Evolutionary conservation across 345 rosid genomes (phyloP).

Genomic region (Fremontodendron californicum): DNA sequence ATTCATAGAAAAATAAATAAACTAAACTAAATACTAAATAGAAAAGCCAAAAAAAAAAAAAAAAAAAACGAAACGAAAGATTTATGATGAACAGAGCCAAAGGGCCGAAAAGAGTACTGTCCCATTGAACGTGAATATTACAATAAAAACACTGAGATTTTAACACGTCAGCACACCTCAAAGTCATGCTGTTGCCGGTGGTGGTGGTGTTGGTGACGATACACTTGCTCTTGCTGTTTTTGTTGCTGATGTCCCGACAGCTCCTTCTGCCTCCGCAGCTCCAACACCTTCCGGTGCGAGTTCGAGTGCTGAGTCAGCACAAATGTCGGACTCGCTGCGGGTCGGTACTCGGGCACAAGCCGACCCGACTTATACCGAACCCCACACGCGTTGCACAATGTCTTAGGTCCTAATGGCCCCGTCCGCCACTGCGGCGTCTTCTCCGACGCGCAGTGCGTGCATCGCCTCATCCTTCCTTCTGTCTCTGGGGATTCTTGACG

Average conservation of each 20-base stretch:
- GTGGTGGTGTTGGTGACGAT: slow-evolving; percentile 32
- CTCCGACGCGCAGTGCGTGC: slow-evolving; percentile 80
- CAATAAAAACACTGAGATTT: not conserved
- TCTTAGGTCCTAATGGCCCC: slow-evolving; percentile 78
- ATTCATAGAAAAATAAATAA: not conserved
- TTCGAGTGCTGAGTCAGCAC: slow-evolving; percentile 76
- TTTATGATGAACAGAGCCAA: not conserved
- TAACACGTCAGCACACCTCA: slow-evolving; percentile 41
- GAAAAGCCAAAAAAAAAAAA: not conserved
- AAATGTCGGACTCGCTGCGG: slow-evolving; percentile 80
- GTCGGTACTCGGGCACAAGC: slow-evolving; percentile 78
- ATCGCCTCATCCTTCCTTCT: slow-evolving; percentile 47
- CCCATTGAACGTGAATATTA: slow-evolving; percentile 2
- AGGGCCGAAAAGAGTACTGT: not conserved
- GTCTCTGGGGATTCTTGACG: slow-evolving; percentile 20
- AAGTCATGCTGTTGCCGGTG: slow-evolving; percentile 37
- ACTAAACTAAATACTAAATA: not conserved
- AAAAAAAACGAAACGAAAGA: not conserved
- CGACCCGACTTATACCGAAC: slow-evolving; percentile 78
- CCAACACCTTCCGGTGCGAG: slow-evolving; percentile 83
- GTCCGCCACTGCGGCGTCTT: slow-evolving; percentile 88
- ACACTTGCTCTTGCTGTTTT: slow-evolving; percentile 19
- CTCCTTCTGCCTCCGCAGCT: slow-evolving; percentile 75
- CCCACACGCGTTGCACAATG: slow-evolving; percentile 75
- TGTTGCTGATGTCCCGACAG: slow-evolving; percentile 23